These are phyloP conservation scores for Cryptomeria japonica DNA, from an alignment of 75 land plant species.

Conservation along the genomic window DNA sequence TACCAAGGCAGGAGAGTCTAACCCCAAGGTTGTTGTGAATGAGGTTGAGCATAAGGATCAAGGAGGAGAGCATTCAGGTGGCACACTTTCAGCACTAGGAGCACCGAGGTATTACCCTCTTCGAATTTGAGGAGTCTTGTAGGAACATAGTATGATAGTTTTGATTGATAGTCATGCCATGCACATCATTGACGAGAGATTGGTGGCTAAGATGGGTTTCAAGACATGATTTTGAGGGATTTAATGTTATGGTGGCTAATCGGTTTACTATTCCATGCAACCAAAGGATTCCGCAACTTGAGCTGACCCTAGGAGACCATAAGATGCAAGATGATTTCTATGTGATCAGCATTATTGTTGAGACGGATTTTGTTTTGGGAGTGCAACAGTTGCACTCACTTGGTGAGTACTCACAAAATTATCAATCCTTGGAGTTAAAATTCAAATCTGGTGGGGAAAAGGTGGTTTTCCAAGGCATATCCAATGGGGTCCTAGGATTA, in stretches of 20 bases:
- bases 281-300: not conserved
- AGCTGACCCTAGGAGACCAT: not conserved
- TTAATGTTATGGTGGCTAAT: not conserved
- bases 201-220: not conserved
- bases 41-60: no score
- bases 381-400: not conserved
- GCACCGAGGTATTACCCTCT: not conserved
- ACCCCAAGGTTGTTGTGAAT: not conserved
- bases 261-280: not conserved
- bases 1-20: not conserved
- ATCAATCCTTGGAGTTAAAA: not conserved
- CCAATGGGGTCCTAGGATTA: not conserved
- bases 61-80: no score
- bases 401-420: not conserved
- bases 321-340: not conserved
- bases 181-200: not conserved
- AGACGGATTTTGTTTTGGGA: not conserved
- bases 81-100: not conserved
- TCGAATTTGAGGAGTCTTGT: not conserved
- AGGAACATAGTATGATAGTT: not conserved
- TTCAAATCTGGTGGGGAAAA: not conserved
- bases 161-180: not conserved
- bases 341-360: not conserved
- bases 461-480: not conserved
- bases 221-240: not conserved